These are phyloP conservation scores for Pythium guiyangense DNA, from an alignment of 352 stramenopile genomes.

Conservation along the genomic window DNA sequence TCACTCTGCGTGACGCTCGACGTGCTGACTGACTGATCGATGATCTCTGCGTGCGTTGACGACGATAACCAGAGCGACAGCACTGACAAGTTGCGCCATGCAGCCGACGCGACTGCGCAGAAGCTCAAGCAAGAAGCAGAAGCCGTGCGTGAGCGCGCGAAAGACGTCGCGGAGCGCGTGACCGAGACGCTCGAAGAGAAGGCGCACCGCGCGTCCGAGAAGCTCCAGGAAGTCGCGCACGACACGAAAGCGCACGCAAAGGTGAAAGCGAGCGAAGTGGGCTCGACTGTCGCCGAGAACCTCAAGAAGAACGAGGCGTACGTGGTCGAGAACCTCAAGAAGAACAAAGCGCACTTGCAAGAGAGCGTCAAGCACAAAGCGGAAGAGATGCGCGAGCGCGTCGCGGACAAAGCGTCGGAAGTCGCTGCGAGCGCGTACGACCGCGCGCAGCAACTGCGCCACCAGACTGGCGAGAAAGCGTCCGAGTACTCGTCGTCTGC, in stretches of 20 bases:
- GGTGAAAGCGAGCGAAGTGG: constrained; percentile 10
- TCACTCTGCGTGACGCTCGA: neutral
- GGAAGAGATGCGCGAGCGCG: no score
- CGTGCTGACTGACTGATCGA: no score
- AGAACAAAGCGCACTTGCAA: constrained; percentile 40
- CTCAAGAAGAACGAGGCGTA: constrained; percentile 24
- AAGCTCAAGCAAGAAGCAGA: constrained; percentile 15
- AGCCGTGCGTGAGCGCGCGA: constrained; percentile 5
- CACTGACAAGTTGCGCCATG: constrained; percentile 9
- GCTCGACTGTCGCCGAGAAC: constrained; percentile 7
- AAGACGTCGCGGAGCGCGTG: constrained; percentile 8
- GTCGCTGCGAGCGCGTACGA: no score
- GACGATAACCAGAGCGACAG: constrained; percentile 2
- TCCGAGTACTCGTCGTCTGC: no score
- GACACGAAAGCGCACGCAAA: constrained; percentile 25
- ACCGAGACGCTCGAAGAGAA: constrained; percentile 8
- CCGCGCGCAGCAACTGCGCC: no score
- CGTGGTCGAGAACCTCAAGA: constrained; percentile 40
- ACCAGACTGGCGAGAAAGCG: no score
- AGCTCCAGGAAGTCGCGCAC: constrained; percentile 19
- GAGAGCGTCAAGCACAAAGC: constrained; percentile 33
- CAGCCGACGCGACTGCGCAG: constrained; percentile 7
- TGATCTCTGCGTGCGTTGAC: no score
- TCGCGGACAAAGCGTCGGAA: no score
- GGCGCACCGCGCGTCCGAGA: constrained; percentile 18